phyloP scores from a whole-genome alignment of 768 basidiomycete species.

The Termitomyces titanicus region DNA sequence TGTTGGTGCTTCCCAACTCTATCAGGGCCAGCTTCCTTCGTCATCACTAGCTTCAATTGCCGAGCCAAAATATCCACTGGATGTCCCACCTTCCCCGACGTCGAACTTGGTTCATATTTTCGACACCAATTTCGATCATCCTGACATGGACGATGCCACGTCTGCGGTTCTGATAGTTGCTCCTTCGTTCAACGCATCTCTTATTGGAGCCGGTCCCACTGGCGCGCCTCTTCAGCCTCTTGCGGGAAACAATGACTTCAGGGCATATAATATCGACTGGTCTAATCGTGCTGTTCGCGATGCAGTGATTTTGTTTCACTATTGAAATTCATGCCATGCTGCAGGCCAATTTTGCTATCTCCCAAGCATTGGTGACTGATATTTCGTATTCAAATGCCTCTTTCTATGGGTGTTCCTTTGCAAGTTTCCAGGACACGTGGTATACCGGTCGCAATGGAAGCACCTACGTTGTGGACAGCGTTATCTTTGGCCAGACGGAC shows the following conservation, averaged over 20 bases:
- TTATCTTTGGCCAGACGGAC: slow-evolving; percentile 61
- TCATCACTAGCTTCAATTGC: slow-evolving; percentile 27
- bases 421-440: slow-evolving; percentile 65
- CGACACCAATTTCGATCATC: slow-evolving; percentile 39
- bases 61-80: slow-evolving; percentile 26
- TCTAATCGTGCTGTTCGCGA: slow-evolving; percentile 58
- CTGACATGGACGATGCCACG: slow-evolving; percentile 49
- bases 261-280: slow-evolving; percentile 64
- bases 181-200: slow-evolving; percentile 51
- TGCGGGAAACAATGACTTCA: slow-evolving; percentile 58
- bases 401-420: slow-evolving; percentile 60
- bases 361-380: slow-evolving; percentile 59
- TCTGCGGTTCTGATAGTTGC: slow-evolving; percentile 57
- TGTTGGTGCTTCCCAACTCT: slow-evolving; percentile 1
- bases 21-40: slow-evolving; percentile 49
- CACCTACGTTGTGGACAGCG: slow-evolving; percentile 59
- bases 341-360: slow-evolving; percentile 53
- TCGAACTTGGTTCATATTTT: slow-evolving; percentile 56
- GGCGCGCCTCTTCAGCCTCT: slow-evolving; percentile 49
- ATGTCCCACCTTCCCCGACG: slow-evolving; percentile 44
- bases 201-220: slow-evolving; percentile 58
- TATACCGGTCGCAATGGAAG: slow-evolving; percentile 56
- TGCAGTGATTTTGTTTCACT: background rate
- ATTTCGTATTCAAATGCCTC: slow-evolving; percentile 66
- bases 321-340: background rate